These are phyloP conservation scores for Trichoderma asperellum DNA, from an alignment of 2,329 filamentous ascomycete genomes.

Conservation along the genomic window DNA sequence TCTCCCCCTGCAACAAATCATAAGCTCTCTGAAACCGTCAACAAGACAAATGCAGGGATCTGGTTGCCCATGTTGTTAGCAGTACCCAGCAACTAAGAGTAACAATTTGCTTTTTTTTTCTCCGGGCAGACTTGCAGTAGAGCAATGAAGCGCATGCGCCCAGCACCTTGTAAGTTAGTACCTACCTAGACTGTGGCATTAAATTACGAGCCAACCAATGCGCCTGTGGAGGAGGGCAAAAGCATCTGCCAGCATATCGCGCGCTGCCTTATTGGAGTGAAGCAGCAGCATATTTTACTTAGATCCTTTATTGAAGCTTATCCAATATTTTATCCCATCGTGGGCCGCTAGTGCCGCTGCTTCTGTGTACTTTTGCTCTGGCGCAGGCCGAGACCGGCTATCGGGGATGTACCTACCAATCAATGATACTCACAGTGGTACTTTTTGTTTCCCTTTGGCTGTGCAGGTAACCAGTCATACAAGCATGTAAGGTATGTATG, in stretches of 20 bases:
- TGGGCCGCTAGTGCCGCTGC: background rate
- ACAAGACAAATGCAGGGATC: background rate
- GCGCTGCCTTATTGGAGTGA: background rate
- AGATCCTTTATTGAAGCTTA: background rate
- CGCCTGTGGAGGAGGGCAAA: background rate
- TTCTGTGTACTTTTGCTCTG: background rate
- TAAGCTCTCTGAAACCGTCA: background rate
- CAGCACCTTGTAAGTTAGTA: background rate
- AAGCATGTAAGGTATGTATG: too few species aligned
- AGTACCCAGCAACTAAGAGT: background rate
- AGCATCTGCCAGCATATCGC: background rate
- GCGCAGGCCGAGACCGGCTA: background rate
- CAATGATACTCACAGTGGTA: background rate
- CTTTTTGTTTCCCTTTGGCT: background rate
- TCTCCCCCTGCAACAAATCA: background rate
- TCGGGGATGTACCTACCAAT: background rate
- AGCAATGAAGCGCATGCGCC: background rate
- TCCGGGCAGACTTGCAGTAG: background rate
- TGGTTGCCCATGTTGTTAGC: background rate
- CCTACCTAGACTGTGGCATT: background rate
- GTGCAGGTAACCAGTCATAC: background rate
- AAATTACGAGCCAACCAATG: slow-evolving; percentile 6
- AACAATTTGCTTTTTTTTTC: background rate
- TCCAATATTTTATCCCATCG: background rate
- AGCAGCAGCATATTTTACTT: background rate